These are phyloP conservation scores for Phaffia rhodozyma DNA, from an alignment of 1,284 basidiomycete species.

Conservation along the genomic window DNA sequence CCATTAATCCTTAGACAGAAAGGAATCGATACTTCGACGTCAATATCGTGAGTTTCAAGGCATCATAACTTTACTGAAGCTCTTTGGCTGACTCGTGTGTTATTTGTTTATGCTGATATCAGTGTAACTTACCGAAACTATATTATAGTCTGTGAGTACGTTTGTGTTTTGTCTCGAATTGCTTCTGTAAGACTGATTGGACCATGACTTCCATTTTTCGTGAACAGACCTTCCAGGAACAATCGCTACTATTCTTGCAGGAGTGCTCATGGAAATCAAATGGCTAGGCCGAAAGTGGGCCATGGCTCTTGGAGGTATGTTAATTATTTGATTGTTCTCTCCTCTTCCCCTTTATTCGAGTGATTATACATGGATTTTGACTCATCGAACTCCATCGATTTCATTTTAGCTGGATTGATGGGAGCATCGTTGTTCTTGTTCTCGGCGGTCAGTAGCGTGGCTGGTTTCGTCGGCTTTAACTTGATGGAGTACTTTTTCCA, in stretches of 20 bases:
- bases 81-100: neutral
- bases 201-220: too few species aligned
- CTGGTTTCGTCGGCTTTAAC: constrained; percentile 32
- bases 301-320: neutral
- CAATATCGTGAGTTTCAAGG: too few species aligned
- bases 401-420: constrained; percentile 24
- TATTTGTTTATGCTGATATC: neutral
- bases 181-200: constrained; percentile 10
- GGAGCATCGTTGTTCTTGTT: constrained; percentile 36
- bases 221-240: constrained; percentile 30
- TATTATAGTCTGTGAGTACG: constrained; percentile 25
- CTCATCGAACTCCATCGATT: neutral
- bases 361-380: too few species aligned
- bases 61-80: too few species aligned
- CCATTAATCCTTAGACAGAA: constrained; percentile 26
- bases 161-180: neutral
- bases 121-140: constrained; percentile 35
- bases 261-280: constrained; percentile 33
- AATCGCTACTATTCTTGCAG: constrained; percentile 30
- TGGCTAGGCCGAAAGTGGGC: constrained; percentile 30
- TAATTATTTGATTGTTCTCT: neutral
- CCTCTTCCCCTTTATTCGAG: too few species aligned
- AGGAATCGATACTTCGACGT: constrained; percentile 12
- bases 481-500: constrained; percentile 32
- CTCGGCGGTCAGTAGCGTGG: constrained; percentile 29